Conservation (phyloP, 257 asterid genomes). For the Cinchona pubescens region DNA sequence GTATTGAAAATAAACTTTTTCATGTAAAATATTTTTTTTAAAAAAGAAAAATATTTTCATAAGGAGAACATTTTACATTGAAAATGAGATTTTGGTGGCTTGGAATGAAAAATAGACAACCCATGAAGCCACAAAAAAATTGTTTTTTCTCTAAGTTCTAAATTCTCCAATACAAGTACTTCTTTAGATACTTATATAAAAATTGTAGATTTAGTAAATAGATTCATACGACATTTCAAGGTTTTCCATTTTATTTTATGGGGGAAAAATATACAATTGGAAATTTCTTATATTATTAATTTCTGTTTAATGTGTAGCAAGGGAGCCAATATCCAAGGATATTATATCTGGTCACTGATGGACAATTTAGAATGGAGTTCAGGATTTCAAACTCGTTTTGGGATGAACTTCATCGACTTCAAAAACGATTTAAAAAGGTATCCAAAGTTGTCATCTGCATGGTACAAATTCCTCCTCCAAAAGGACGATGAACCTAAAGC, state of each 20-base stretch:
- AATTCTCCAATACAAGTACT: neutral
- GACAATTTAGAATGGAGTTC: slow-evolving; percentile 29
- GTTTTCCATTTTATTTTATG: no score
- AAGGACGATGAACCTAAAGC: neutral
- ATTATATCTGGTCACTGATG: slow-evolving; percentile 30
- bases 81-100: no score
- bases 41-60: no score
- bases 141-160: no score
- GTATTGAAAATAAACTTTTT: no score
- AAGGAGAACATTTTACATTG: no score
- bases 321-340: slow-evolving; percentile 24
- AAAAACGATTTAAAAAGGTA: neutral
- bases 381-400: slow-evolving; percentile 29
- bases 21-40: no score
- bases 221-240: neutral
- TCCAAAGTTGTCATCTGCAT: neutral
- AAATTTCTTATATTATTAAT: neutral
- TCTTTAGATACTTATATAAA: neutral
- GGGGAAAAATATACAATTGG: neutral
- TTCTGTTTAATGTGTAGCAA: slow-evolving; percentile 1
- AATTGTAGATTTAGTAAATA: no score
- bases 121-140: no score
- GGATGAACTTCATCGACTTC: slow-evolving; percentile 6
- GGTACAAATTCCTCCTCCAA: neutral
- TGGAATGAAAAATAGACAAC: no score